Evolutionary conservation across 371 early-diverging fungal genomes (phyloP).

Genomic region (Lichtheimia hyalospora): DNA sequence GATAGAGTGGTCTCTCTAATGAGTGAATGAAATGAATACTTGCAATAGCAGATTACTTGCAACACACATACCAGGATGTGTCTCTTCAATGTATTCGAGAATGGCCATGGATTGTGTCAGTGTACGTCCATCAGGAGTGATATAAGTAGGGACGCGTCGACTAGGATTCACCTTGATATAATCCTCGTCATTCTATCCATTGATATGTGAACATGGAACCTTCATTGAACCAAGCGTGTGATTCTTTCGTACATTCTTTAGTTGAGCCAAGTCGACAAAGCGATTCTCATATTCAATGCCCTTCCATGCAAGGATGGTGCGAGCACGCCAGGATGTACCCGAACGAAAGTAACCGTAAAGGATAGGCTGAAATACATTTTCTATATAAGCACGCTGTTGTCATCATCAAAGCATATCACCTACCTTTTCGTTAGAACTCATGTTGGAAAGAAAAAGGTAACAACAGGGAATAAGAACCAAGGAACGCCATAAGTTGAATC

Average conservation of each 20-base stretch:
- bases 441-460: neutral
- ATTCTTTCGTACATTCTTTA: conserved; percentile 64
- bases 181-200: conserved; percentile 31
- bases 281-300: conserved; percentile 65
- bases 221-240: no score
- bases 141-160: conserved; percentile 69
- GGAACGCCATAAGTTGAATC: neutral
- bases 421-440: neutral
- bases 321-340: conserved; percentile 77
- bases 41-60: no score
- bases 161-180: conserved; percentile 67
- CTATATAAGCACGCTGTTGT: neutral
- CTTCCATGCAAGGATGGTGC: conserved; percentile 76
- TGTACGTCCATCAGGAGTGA: conserved; percentile 52
- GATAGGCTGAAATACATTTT: no score
- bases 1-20: conserved; percentile 66
- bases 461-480: neutral
- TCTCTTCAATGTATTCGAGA: conserved; percentile 87
- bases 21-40: no score
- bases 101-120: conserved; percentile 81
- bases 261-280: conserved; percentile 67
- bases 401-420: neutral
- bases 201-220: no score
- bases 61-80: conserved; percentile 48
- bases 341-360: conserved; percentile 81